Evolutionary conservation across 768 basidiomycete species (phyloP).

Genomic region (Butyriboletus loyo): DNA sequence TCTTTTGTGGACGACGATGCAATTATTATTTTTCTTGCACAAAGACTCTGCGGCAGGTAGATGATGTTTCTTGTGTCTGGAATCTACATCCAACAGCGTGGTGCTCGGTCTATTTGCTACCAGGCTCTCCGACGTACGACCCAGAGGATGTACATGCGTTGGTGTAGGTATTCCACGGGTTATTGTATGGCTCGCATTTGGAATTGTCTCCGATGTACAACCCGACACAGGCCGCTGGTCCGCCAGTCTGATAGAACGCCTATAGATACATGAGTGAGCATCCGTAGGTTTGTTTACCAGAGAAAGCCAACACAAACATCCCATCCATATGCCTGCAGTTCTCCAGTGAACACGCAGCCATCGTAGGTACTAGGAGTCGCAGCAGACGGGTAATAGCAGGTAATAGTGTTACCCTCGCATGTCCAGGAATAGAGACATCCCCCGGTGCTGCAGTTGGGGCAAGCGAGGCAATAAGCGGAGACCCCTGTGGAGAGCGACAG

Average conservation of each 20-base stretch:
- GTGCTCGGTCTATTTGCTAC: background rate
- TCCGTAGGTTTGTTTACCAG: background rate
- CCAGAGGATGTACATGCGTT: background rate
- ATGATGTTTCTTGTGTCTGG: background rate
- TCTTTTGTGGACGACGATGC: too few relatives aligned
- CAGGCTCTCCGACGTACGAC: background rate
- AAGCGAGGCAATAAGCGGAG: background rate
- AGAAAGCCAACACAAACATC: background rate
- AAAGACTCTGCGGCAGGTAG: background rate
- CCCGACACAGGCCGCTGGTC: background rate
- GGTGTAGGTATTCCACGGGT: too few relatives aligned
- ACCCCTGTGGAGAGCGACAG: background rate
- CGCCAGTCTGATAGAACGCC: background rate
- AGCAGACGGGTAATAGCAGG: constrained; percentile 5
- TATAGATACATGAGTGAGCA: background rate
- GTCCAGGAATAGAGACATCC: constrained; percentile 8
- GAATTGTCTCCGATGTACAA: background rate
- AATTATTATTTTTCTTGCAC: too few relatives aligned
- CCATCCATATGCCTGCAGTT: background rate
- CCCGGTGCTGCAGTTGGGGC: background rate
- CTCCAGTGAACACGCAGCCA: constrained; percentile 1
- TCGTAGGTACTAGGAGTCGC: background rate
- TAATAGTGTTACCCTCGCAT: background rate
- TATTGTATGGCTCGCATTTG: background rate
- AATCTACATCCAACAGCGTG: background rate